These are phyloP conservation scores for Geosmithia morbida DNA, from an alignment of 2,329 filamentous ascomycete genomes.

Conservation along the genomic window DNA sequence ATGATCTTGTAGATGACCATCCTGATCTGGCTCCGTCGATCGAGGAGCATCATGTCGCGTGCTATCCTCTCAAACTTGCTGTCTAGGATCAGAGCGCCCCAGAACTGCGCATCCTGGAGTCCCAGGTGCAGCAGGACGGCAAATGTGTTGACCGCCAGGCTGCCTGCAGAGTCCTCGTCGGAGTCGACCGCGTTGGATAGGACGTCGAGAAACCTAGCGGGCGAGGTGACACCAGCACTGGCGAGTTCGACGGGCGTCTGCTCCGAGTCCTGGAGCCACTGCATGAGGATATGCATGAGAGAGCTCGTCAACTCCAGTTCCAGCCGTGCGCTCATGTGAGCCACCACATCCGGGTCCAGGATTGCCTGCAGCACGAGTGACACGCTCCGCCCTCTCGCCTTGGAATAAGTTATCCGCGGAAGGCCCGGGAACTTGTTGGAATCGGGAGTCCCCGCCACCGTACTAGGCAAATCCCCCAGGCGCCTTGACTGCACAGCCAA, in stretches of 20 bases:
- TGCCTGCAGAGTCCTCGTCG: neutral
- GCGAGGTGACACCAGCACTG: neutral
- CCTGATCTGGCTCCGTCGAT: neutral
- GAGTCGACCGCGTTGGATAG: neutral
- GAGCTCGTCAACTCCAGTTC: neutral
- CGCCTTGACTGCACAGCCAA: neutral
- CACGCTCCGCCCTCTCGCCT: neutral
- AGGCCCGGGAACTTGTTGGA: too few relatives aligned
- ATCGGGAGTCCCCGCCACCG: too few relatives aligned
- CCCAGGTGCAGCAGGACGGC: constrained; percentile 3
- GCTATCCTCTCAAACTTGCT: constrained; percentile 5
- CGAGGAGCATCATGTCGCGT: neutral
- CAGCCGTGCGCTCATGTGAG: neutral
- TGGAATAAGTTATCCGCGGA: neutral
- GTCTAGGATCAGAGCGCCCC: constrained; percentile 5
- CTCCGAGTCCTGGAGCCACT: neutral
- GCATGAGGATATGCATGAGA: constrained; percentile 1
- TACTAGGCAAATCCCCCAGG: neutral
- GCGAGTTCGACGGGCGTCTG: neutral
- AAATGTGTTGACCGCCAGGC: neutral
- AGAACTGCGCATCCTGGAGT: neutral
- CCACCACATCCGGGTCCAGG: neutral
- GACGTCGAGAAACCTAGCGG: neutral
- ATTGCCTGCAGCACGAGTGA: neutral
- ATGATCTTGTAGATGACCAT: constrained; percentile 14